These are phyloP conservation scores for Trichophyton benhamiae DNA, from an alignment of 2,329 filamentous ascomycete genomes.

Conservation along the genomic window DNA sequence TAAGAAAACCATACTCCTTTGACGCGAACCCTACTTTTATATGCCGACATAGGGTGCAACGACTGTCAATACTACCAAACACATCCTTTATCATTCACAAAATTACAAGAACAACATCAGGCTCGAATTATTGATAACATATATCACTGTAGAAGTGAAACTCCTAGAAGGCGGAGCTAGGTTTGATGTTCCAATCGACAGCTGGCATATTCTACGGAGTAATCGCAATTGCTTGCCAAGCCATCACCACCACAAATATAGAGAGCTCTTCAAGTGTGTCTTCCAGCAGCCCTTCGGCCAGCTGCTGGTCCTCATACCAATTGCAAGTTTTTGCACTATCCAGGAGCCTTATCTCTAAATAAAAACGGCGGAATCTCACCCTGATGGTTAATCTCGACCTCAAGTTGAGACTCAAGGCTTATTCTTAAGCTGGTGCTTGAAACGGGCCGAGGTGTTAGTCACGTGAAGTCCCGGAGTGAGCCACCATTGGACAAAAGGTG, in stretches of 20 bases:
- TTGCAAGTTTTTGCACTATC: neutral
- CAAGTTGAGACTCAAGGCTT: no score
- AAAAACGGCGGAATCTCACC: neutral
- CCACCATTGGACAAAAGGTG: no score
- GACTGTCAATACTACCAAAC: no score
- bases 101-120: no score
- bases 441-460: no score
- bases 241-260: neutral
- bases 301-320: neutral
- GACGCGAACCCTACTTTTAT: no score
- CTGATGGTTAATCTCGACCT: neutral
- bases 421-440: no score
- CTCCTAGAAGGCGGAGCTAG: neutral
- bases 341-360: neutral
- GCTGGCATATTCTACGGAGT: neutral
- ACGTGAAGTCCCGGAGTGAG: no score
- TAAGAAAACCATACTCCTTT: neutral
- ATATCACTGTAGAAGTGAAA: neutral
- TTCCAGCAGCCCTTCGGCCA: neutral
- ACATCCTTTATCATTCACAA: no score
- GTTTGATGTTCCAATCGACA: neutral
- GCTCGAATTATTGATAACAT: no score
- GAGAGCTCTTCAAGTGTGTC: neutral
- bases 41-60: no score
- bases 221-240: no score